phyloP scores from a whole-genome alignment of 176 grass and related monocot genomes.

The Oryza nivara region DNA sequence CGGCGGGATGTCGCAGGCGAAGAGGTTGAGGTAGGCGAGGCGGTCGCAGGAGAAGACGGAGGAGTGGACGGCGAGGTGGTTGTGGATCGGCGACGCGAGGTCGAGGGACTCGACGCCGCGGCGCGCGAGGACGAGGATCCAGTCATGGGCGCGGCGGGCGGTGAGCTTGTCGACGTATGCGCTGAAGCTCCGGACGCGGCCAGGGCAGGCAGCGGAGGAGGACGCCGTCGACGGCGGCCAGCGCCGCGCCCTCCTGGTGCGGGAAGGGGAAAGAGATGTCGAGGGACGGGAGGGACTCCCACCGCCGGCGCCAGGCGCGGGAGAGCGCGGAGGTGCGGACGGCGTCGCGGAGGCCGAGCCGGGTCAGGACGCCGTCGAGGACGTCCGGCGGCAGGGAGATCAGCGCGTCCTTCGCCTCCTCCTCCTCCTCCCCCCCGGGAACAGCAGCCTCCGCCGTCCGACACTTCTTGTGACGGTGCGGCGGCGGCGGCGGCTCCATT shows the following conservation, averaged over 20 bases:
- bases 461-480: not conserved
- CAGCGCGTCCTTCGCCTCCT: constrained; percentile 15
- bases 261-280: not conserved
- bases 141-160: constrained; percentile 18
- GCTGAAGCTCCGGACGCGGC: constrained; percentile 16
- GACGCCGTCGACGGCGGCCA: not conserved
- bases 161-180: not conserved
- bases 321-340: constrained; percentile 41
- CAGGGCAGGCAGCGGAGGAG: constrained; percentile 13
- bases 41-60: constrained; percentile 13
- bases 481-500: not conserved
- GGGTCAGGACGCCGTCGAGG: constrained; percentile 27
- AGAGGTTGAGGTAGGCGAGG: constrained; percentile 1
- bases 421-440: no score
- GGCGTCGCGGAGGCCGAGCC: constrained; percentile 26
- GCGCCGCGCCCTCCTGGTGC: not conserved
- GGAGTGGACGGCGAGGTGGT: constrained; percentile 2
- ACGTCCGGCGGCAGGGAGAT: constrained; percentile 2
- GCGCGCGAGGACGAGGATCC: constrained; percentile 26
- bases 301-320: constrained; percentile 41
- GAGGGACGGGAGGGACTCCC: constrained; percentile 23
- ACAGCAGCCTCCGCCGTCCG: not conserved
- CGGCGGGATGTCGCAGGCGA: constrained; percentile 16
- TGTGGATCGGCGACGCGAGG: not conserved
- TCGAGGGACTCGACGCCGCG: constrained; percentile 8